Evolutionary conservation across 169 alveolate genomes (phyloP).

Genomic region (Theileria annulata): DNA sequence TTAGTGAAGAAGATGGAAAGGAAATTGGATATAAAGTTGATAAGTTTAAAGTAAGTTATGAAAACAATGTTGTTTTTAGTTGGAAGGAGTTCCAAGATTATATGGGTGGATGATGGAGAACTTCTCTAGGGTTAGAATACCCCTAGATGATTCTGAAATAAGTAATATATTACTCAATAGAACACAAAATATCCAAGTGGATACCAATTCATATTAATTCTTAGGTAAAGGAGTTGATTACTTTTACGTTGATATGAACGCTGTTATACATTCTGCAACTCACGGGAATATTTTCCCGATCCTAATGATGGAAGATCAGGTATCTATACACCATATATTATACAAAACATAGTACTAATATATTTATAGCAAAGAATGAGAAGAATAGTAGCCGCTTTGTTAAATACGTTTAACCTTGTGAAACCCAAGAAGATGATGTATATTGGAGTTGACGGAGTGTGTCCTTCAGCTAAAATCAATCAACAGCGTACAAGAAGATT

Average conservation of each 20-base stretch:
- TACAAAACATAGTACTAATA: background rate
- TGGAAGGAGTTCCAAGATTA: constrained; percentile 62
- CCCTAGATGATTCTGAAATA: constrained; percentile 26
- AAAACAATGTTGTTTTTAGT: constrained; percentile 5
- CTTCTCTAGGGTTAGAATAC: constrained; percentile 33
- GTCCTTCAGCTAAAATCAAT: constrained; percentile 99
- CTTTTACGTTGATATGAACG: constrained; percentile 67
- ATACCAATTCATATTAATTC: background rate
- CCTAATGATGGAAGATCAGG: constrained; percentile 55
- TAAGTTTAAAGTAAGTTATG: background rate
- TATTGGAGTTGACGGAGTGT: constrained; percentile 99
- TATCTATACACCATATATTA: background rate
- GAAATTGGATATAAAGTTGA: background rate
- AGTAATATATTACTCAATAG: constrained; percentile 17
- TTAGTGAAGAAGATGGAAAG: background rate
- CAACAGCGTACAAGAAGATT: constrained; percentile 96
- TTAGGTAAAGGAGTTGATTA: constrained; percentile 44
- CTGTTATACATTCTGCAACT: constrained; percentile 61
- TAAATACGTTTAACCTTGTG: constrained; percentile 72
- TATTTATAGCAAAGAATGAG: constrained; percentile 42
- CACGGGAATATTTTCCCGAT: constrained; percentile 57
- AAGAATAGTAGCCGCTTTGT: constrained; percentile 54
- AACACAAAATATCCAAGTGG: background rate
- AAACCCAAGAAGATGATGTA: constrained; percentile 93
- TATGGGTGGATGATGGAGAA: constrained; percentile 59